Evolutionary conservation across 1,139 yeast species (phyloP), one percentile per base, ranked within the genome.

Genomic region (Yamadazyma blattariae): DNA sequence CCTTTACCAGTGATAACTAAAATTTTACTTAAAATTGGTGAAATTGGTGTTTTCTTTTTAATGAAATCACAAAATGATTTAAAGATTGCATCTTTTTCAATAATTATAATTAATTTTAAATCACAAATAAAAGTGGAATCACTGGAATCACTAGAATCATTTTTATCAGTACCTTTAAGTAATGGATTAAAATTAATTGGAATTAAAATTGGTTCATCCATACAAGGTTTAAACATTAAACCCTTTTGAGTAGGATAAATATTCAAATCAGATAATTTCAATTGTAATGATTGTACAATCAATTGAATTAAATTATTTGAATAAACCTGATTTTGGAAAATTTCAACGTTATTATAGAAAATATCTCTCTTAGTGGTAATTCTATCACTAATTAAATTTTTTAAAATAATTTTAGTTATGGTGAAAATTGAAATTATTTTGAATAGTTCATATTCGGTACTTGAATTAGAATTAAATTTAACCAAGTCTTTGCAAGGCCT

Each of bases 161-260:
- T 11, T 4, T 21, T 8, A n/a, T n/a, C n/a, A n/a, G n/a, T n/a
- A n/a, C n/a, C n/a, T n/a, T n/a, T n/a, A n/a, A n/a, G n/a, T n/a
- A n/a, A n/a, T n/a, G n/a, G n/a, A 5, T 17, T 5, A 30, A 30
- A 45, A n/a, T 41, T 32, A 7, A 48, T 36, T 3, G 67, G 67
- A 17, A 64, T 57, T 14, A 62, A 41, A 4, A 44, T 35, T 3
- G 69, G 60, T 27, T 58, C 61, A 6, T 33, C 25, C 14, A 52
- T 39, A 6, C 21, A 33, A 7, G 11, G 50, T 1, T 80, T 81
- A 39, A 52, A 71, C 11, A 81, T 53, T 22, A 81, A 56, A 0
- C 90, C 89, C 50, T 81, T 82, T 34, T 79, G 86, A 3, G 84
- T 65, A 1, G 88, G 79, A 17, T 64, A 65, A 9, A 80, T 66